Evolutionary conservation across 345 rosid genomes (phyloP).

Genomic region (Salix suchowensis): DNA sequence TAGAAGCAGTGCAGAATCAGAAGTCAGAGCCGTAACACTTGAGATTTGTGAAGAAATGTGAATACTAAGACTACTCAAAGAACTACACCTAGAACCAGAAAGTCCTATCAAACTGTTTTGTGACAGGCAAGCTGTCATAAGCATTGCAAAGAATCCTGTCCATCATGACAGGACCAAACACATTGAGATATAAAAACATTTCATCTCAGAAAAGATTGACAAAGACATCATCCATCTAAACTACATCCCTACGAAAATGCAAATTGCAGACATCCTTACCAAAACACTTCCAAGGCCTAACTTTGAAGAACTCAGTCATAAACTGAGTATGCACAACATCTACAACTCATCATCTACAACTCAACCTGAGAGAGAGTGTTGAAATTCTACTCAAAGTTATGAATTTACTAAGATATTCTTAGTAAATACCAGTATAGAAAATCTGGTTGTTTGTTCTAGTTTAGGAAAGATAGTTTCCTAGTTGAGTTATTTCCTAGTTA

Average conservation of each 20-base stretch:
- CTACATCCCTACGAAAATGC: no score
- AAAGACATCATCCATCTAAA: neutral
- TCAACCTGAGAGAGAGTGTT: neutral
- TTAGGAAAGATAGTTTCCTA: no score
- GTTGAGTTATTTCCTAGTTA: no score
- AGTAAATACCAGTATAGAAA: no score
- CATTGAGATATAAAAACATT: neutral
- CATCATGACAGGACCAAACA: neutral
- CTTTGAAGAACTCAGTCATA: no score
- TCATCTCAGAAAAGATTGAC: neutral
- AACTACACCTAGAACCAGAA: neutral
- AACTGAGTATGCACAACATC: neutral
- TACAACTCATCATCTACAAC: neutral
- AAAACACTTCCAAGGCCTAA: neutral
- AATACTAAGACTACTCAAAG: neutral
- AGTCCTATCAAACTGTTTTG: neutral
- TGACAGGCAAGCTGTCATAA: neutral
- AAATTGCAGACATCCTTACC: neutral
- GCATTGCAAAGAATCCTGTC: neutral
- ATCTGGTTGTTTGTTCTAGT: no score
- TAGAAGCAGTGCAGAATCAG: neutral
- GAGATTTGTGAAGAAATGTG: neutral
- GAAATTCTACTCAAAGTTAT: neutral
- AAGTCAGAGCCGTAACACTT: neutral
- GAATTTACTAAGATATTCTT: no score